Evolutionary conservation across 2,329 filamentous ascomycete species (phyloP).

Genomic region (Colletotrichum karsti): DNA sequence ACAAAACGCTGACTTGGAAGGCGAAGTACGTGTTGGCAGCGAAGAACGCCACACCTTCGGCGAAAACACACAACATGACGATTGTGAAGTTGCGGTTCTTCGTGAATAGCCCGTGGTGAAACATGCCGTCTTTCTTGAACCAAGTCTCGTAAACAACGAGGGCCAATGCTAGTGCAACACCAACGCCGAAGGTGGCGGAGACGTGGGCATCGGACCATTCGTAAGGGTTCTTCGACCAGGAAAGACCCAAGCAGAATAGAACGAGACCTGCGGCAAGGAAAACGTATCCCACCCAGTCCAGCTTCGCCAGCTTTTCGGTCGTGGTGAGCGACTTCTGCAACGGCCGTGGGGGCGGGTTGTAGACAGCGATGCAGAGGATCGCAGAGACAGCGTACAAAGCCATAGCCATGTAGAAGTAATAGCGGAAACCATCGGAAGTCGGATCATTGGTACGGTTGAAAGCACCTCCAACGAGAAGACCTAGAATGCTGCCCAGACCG

Average conservation of each 20-base stretch:
- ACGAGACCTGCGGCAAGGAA: conserved; percentile 44
- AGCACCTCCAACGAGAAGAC: conserved; percentile 43
- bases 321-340: conserved; percentile 36
- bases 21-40: conserved; percentile 52
- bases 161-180: conserved; percentile 33
- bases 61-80: conserved; percentile 43
- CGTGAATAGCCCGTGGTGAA: conserved; percentile 48
- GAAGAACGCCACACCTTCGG: conserved; percentile 48
- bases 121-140: conserved; percentile 48
- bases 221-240: conserved; percentile 49
- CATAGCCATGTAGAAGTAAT: conserved; percentile 44
- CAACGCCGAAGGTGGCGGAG: conserved; percentile 43
- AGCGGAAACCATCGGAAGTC: conserved; percentile 44
- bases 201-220: conserved; percentile 45
- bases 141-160: conserved; percentile 44
- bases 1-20: conserved; percentile 45
- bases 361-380: conserved; percentile 37
- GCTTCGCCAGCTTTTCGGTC: conserved; percentile 41
- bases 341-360: conserved; percentile 41
- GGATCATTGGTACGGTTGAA: conserved; percentile 40
- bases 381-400: conserved; percentile 38
- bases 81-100: conserved; percentile 46
- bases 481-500: conserved; percentile 48
- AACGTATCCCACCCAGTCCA: conserved; percentile 49
- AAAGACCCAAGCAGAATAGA: conserved; percentile 48